Evolutionary conservation across 164 flowering plant species (phyloP), one percentile per base, ranked within the genome.

Genomic region (Stephania cephalantha): DNA sequence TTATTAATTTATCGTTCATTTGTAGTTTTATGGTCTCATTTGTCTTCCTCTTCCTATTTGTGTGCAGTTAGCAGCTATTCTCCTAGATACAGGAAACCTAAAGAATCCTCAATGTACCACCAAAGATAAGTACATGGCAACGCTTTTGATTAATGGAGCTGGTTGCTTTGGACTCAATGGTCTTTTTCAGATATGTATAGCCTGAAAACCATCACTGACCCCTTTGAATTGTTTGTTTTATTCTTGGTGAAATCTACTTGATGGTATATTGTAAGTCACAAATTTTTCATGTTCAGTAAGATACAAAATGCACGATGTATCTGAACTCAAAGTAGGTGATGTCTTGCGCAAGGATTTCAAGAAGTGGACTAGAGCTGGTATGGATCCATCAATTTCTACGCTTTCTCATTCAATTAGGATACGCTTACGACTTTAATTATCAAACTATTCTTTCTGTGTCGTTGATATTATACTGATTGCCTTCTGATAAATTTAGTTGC

Each of bases 141-240:
- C 95, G 69, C 75, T 89, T 72, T 75, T 91, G 77, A 81, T 91
- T 71, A 86, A 85, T 69, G 91, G 93, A 70, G 91, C 93, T 53
- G 90, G 95, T 58, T 87, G 90, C 18, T 88, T 82, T 78, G 95
- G 93, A 77, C 85, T 84, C 79, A 81, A 82, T 81, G 93, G 95
- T 55, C 85, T 91, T 73, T 85, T 84, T 78, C 88, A 88, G 78
- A 81, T 89, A 74, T 80, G 95, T 88, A 78, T 18, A 87, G 72
- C 46, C 65, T 72, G 31, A 25, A 17, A 70, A 67, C n/a, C 13
- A 44, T 22, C 44, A 17, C 29, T 29, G 15, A 12, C 7, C 61
- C 4, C 53, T 35, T 50, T 10, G 8, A 2, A 30, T 68, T 35
- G 42, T 22, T 70, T 20, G 31, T 45, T 1, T 2, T 55, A 50